Evolutionary conservation across 306 rosid genomes (phyloP).

Genomic region (Geum urbanum): DNA sequence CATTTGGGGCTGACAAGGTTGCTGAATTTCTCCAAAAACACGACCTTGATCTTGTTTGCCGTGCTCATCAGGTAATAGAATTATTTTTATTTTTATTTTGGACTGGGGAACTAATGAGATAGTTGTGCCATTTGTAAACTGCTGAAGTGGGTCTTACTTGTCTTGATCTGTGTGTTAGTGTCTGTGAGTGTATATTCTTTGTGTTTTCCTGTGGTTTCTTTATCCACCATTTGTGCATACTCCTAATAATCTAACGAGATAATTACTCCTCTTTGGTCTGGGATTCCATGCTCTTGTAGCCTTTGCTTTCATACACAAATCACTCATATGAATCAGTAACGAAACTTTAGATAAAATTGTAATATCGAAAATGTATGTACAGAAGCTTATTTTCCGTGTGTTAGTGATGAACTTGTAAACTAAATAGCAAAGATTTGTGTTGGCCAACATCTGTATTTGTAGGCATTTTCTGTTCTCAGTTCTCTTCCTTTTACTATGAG

Average conservation of each 20-base stretch:
- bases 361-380: background rate
- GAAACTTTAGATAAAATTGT: background rate
- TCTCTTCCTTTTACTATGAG: background rate
- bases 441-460: background rate
- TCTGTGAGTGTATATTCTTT: background rate
- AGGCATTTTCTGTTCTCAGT: background rate
- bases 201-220: background rate
- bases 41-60: conserved; percentile 75
- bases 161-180: too few species aligned
- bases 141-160: background rate
- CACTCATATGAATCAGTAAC: background rate
- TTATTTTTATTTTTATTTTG: background rate
- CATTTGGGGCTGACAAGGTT: conserved; percentile 83
- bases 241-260: too few species aligned
- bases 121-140: background rate
- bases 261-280: background rate
- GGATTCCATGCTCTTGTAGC: background rate
- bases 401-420: conserved; percentile 9
- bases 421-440: background rate
- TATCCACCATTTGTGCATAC: background rate
- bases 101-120: background rate
- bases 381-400: background rate
- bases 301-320: background rate
- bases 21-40: conserved; percentile 68
- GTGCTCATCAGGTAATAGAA: conserved; percentile 70